Conservation (phyloP, 2,329 filamentous ascomycete genomes). For the Ophiostoma himal-ulmi region DNA sequence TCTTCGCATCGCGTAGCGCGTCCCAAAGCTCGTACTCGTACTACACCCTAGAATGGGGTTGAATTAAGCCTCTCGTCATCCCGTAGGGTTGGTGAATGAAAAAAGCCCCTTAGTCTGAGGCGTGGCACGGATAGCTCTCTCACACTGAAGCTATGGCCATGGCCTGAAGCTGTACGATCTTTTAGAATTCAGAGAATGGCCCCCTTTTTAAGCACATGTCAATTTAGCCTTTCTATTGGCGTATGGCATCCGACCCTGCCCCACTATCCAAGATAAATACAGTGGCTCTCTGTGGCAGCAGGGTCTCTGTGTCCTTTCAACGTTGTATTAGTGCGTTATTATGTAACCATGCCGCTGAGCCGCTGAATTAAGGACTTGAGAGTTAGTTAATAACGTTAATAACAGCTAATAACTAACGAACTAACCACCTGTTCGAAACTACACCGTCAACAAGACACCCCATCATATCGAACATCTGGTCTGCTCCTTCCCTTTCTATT, state of each 20-base stretch:
- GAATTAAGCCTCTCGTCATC: too few species aligned
- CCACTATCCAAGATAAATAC: not conserved
- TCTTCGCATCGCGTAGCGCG: not conserved
- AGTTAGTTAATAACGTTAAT: not conserved
- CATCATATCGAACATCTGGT: not conserved
- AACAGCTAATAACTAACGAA: not conserved
- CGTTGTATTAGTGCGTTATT: not conserved
- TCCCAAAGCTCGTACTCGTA: not conserved
- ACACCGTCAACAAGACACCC: conserved; percentile 4
- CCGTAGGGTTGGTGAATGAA: too few species aligned
- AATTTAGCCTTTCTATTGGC: not conserved
- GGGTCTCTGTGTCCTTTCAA: not conserved
- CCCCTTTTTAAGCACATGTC: not conserved
- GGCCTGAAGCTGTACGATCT: too few species aligned
- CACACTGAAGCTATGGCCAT: too few species aligned
- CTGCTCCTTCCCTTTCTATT: conserved; percentile 3
- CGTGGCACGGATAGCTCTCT: too few species aligned
- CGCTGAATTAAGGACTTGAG: not conserved
- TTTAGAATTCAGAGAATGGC: not conserved
- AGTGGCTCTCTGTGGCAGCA: not conserved
- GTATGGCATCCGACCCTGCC: not conserved
- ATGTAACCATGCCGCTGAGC: not conserved
- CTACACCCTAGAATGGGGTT: too few species aligned
- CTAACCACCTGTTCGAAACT: conserved; percentile 21
- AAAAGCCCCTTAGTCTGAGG: too few species aligned